These are phyloP conservation scores for Diutina mesorugosa DNA, from an alignment of 1,139 yeast genomes.

Conservation along the genomic window DNA sequence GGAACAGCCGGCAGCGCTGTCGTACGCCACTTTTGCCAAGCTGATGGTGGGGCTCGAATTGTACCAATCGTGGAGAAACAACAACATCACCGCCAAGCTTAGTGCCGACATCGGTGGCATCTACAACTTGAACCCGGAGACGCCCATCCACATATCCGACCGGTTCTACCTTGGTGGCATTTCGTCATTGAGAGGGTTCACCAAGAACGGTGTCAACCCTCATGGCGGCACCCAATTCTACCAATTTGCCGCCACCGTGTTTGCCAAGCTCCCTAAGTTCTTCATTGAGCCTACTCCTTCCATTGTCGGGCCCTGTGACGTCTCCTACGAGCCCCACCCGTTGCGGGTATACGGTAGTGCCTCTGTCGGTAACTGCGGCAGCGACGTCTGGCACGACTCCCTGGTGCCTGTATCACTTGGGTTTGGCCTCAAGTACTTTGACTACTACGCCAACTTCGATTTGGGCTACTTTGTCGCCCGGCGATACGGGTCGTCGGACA, in stretches of 20 bases:
- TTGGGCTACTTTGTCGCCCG: conserved; percentile 30
- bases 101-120: conserved; percentile 24
- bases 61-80: conserved; percentile 24
- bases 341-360: conserved; percentile 30
- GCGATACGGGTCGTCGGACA: conserved; percentile 12
- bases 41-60: conserved; percentile 15
- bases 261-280: conserved; percentile 23
- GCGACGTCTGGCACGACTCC: conserved; percentile 14
- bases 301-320: conserved; percentile 8
- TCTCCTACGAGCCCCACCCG: conserved; percentile 17
- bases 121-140: conserved; percentile 8
- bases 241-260: conserved; percentile 21
- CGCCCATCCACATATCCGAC: conserved; percentile 30
- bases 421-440: conserved; percentile 29
- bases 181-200: conserved; percentile 25
- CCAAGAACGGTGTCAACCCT: conserved; percentile 22
- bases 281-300: conserved; percentile 5
- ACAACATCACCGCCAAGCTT: conserved; percentile 24
- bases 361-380: conserved; percentile 20
- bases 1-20: conserved; percentile 16
- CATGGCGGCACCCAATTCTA: conserved; percentile 31
- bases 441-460: conserved; percentile 34
- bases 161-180: conserved; percentile 37
- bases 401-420: conserved; percentile 16
- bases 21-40: conserved; percentile 15